A percentile compares a stretch with the other conserved stretches of the same genome.
phyloP scores from a whole-genome alignment of 768 basidiomycete species.

The Psilocybe sp. region DNA sequence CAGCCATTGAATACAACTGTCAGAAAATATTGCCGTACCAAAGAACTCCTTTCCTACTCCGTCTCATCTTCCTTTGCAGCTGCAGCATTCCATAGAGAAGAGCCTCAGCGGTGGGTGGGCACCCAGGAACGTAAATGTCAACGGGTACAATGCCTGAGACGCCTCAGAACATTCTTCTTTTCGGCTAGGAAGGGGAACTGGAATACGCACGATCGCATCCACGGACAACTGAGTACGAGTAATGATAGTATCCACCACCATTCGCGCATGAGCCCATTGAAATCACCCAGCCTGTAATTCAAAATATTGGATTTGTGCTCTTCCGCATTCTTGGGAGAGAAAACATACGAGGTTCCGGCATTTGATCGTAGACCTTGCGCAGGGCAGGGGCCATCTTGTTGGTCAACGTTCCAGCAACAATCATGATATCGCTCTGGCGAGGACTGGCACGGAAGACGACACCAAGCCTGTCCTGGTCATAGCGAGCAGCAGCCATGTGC shows the following conservation, averaged over 20 bases:
- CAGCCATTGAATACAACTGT: constrained; percentile 1
- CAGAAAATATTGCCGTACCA: constrained; percentile 54
- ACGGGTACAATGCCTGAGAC: constrained; percentile 89
- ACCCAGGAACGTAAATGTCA: constrained; percentile 97
- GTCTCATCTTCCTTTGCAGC: constrained; percentile 93
- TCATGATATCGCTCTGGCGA: constrained; percentile 97
- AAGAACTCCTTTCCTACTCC: constrained; percentile 79
- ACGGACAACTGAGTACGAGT: constrained; percentile 97
- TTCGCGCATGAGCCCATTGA: constrained; percentile 99
- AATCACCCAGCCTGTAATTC: constrained; percentile 84
- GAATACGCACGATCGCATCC: constrained; percentile 85
- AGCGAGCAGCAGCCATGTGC: constrained; percentile 99
- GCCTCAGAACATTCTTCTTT: constrained; percentile 3
- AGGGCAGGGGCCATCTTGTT: constrained; percentile 99
- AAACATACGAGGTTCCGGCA: constrained; percentile 90
- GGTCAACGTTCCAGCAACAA: constrained; percentile 96
- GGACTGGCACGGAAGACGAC: constrained; percentile 99
- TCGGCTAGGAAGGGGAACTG: background rate
- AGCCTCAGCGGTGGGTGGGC: constrained; percentile 95
- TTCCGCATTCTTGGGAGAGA: background rate
- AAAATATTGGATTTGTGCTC: background rate
- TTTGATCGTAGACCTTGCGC: constrained; percentile 95
- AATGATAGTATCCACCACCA: constrained; percentile 96
- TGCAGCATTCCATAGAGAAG: constrained; percentile 96
- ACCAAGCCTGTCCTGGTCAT: constrained; percentile 96